Evolutionary conservation across 2,329 filamentous ascomycete genomes (phyloP), one percentile per base, ranked within the genome.

Genomic region (Penicillium rolfsii): DNA sequence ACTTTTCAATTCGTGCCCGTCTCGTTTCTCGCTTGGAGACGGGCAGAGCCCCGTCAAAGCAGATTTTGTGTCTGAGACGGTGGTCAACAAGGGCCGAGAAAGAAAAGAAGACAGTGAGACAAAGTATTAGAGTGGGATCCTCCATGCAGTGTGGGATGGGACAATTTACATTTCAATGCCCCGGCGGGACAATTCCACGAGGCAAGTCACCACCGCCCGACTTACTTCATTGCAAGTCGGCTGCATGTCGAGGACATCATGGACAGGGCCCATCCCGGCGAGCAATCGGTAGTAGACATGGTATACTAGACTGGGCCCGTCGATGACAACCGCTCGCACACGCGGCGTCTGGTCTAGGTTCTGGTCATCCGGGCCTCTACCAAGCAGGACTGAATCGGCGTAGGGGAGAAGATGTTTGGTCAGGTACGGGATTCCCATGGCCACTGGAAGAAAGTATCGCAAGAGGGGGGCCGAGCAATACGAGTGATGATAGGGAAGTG

Each of bases 31-130:
- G 81, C 72, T 97, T 97, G 4, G 81, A 75, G 0, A 73, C 60
- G 0, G 94, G 94, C 0, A 98, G 82, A 58, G 86, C 88, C 14
- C 93, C 93, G 74, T 98, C 94, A 69, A 98, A 97, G 73, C 89
- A 93, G 56, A 97, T 90, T 50, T 83, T 86, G 60, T 85, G 79
- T 66, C 88, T 91, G 66, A 3, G 2, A 30, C n/a, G 4, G 5
- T 16, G 46, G 26, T 45, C 49, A 58, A 41, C 19, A 46, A 5
- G n/a, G 14, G 48, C 5, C 30, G 4, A 12, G 30, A 53, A 41
- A 9, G 12, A 57, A 45, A 52, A 14, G 30, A 33, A 33, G 8
- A 33, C 4, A 33, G 30, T 11, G 11, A 33, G 9, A 33, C 9
- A 33, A 33, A 33, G 30, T 2, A 33, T 8, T 11, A 16, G 12